A percentile compares a stretch with the other conserved stretches of the same genome.
phyloP scores from a whole-genome alignment of 257 asterid genomes.

The Nicotiana noctiflora region DNA sequence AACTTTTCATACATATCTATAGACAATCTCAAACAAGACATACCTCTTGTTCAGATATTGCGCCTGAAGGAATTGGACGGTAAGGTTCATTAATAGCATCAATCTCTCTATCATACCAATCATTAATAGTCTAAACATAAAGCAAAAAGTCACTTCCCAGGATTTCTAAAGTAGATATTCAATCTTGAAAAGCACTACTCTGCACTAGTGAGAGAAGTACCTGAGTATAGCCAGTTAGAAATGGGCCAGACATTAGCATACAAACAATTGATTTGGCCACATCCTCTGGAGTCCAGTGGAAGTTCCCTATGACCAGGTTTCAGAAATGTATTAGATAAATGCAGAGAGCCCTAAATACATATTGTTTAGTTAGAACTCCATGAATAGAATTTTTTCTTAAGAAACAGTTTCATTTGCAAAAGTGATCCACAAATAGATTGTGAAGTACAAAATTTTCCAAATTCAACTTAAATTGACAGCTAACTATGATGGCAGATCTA shows the following conservation, averaged over 20 bases:
- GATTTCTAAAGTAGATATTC: slow-evolving; percentile 13
- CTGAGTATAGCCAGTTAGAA: slow-evolving; percentile 94
- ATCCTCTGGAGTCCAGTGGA: slow-evolving; percentile 84
- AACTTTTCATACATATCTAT: background rate
- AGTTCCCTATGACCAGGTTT: slow-evolving; percentile 50
- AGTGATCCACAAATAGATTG: background rate
- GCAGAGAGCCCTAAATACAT: background rate
- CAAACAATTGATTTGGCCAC: slow-evolving; percentile 81
- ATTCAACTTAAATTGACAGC: background rate
- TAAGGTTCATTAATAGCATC: slow-evolving; percentile 96
- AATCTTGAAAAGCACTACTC: slow-evolving; percentile 9
- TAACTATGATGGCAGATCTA: background rate
- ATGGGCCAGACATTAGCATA: slow-evolving; percentile 95
- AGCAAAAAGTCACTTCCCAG: slow-evolving; percentile 5
- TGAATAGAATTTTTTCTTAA: background rate
- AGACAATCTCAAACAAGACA: slow-evolving; percentile 13
- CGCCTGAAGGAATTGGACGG: slow-evolving; percentile 97
- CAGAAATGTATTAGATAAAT: background rate
- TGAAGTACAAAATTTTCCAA: background rate
- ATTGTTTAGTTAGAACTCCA: background rate
- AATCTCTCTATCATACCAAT: slow-evolving; percentile 94
- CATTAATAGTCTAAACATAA: slow-evolving; percentile 68
- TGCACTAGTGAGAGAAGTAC: slow-evolving; percentile 26
- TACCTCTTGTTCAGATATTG: slow-evolving; percentile 76
- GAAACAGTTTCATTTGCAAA: background rate